Evolutionary conservation across 176 grass and related monocot species (phyloP).

Genomic region (Aegilops sharonensis): DNA sequence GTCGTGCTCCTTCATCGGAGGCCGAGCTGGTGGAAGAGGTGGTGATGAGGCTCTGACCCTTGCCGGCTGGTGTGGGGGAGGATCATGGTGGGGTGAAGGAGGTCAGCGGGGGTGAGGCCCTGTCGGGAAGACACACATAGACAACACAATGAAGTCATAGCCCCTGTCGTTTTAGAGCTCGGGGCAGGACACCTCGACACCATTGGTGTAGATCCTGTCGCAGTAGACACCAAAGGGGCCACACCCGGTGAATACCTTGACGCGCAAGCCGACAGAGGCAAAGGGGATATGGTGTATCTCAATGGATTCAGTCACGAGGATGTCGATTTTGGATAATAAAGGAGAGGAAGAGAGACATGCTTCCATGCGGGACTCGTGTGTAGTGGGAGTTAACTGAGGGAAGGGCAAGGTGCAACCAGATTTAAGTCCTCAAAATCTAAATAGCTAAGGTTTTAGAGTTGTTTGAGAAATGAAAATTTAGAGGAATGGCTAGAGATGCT

Average conservation of each 20-base stretch:
- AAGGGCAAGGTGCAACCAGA: no score
- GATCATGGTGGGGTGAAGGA: constrained; percentile 38
- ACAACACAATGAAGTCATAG: constrained; percentile 57
- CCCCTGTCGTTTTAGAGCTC: constrained; percentile 68
- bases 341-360: no score
- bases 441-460: no score
- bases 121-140: constrained; percentile 56
- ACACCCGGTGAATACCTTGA: constrained; percentile 42
- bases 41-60: constrained; percentile 51
- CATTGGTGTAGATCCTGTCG: constrained; percentile 50
- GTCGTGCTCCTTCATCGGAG: constrained; percentile 50
- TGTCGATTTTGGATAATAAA: no score
- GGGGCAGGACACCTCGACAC: constrained; percentile 50
- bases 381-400: no score
- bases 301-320: no score
- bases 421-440: no score
- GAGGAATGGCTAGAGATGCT: no score
- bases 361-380: no score
- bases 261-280: constrained; percentile 47
- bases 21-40: not conserved
- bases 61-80: constrained; percentile 40
- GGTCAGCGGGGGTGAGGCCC: not conserved
- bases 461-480: no score
- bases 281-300: constrained; percentile 7
- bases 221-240: constrained; percentile 23